Conservation (phyloP, 257 asterid species). For the Forsythia suspensa region DNA sequence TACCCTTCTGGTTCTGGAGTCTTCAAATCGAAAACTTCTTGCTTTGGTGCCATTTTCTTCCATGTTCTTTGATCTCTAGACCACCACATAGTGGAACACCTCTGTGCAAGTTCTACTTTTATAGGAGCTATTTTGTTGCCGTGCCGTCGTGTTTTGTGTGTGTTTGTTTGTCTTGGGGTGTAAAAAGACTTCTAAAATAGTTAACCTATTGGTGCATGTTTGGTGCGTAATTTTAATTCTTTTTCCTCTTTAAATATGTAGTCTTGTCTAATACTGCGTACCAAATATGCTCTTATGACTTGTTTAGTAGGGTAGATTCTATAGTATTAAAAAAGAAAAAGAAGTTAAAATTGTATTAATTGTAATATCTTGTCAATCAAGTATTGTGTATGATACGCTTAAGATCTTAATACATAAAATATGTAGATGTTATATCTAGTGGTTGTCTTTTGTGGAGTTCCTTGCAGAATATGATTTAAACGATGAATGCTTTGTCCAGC, state of each 20-base stretch:
- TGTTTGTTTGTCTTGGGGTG: background rate
- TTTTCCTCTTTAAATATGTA: background rate
- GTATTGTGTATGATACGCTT: no score
- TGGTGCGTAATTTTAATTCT: background rate
- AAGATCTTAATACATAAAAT: slow-evolving; percentile 16
- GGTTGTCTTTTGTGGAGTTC: slow-evolving; percentile 6
- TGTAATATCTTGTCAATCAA: no score
- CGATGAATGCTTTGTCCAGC: slow-evolving; percentile 9
- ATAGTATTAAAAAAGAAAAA: background rate
- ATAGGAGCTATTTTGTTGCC: slow-evolving; percentile 26
- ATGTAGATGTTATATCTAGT: slow-evolving; percentile 18
- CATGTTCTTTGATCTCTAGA: slow-evolving; percentile 20
- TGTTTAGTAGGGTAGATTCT: no score
- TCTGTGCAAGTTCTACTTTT: slow-evolving; percentile 11
- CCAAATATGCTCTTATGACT: no score
- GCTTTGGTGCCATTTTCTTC: slow-evolving; percentile 56
- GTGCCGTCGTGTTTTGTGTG: no score
- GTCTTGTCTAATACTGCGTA: no score
- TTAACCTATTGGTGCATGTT: background rate
- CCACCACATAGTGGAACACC: background rate
- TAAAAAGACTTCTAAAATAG: slow-evolving; percentile 12
- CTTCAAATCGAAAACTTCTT: slow-evolving; percentile 62
- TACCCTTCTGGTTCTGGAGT: slow-evolving; percentile 68
- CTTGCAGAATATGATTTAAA: background rate
- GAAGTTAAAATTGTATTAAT: background rate